Conservation (phyloP, 495 filamentous ascomycete species). For the Penicillium atrosanguineum region DNA sequence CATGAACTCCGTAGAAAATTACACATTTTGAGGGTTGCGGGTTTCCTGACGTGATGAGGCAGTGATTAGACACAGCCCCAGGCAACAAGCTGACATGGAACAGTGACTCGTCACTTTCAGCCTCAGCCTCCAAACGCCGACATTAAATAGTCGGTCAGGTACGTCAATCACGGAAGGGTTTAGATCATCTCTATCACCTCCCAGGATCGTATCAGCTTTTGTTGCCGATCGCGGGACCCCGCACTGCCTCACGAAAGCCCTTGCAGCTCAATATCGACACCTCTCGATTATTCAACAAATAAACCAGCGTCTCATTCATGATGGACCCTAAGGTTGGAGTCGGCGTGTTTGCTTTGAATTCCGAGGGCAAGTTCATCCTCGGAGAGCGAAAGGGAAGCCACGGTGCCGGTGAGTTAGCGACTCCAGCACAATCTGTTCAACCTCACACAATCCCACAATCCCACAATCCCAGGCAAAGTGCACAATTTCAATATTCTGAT, state of each 20-base stretch:
- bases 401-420: constrained; percentile 29
- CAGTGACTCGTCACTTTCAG: too few relatives aligned
- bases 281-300: not conserved
- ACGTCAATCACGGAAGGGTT: too few relatives aligned
- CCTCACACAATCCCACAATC: not conserved
- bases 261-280: not conserved
- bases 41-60: too few relatives aligned
- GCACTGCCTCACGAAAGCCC: constrained; percentile 1
- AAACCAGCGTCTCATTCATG: not conserved
- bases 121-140: too few relatives aligned
- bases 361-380: constrained; percentile 30
- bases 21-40: too few relatives aligned
- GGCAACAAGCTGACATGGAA: too few relatives aligned
- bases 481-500: not conserved
- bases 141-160: too few relatives aligned
- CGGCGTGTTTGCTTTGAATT: constrained; percentile 31
- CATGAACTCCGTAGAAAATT: too few relatives aligned
- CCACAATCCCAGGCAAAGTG: too few relatives aligned
- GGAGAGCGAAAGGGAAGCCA: constrained; percentile 36
- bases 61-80: too few relatives aligned
- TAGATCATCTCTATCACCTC: not conserved
- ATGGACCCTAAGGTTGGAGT: constrained; percentile 32
- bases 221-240: not conserved
- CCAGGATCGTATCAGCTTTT: not conserved
- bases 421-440: not conserved